phyloP scores from a whole-genome alignment of 169 alveolate species.

The Neospora caninum region DNA sequence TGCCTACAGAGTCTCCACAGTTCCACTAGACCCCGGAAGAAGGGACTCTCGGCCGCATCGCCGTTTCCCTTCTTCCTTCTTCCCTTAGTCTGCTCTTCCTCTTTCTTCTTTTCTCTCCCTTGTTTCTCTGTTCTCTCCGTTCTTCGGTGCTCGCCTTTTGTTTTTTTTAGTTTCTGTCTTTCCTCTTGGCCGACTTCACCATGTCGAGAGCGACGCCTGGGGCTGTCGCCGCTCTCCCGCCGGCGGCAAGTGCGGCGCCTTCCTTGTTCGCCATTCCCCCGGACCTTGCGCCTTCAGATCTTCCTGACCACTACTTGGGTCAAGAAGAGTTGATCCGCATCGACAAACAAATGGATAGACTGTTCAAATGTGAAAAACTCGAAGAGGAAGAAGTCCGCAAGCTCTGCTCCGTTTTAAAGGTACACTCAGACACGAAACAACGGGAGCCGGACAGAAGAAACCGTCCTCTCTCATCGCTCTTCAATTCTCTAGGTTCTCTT shows the following conservation, averaged over 20 bases:
- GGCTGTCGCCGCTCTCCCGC: background rate
- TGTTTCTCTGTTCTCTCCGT: background rate
- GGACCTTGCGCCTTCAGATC: background rate
- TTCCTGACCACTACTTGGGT: background rate
- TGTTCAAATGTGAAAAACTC: background rate
- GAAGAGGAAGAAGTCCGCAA: background rate
- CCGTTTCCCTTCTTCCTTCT: background rate
- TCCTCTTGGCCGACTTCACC: background rate
- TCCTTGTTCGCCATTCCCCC: background rate
- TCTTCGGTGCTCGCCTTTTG: background rate
- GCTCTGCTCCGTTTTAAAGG: background rate
- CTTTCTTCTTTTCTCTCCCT: background rate
- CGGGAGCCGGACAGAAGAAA: background rate
- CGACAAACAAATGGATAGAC: conserved; percentile 2
- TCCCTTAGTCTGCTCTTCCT: background rate
- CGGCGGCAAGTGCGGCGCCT: background rate
- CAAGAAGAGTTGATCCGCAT: background rate
- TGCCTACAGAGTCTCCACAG: too few relatives aligned
- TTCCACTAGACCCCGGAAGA: too few relatives aligned
- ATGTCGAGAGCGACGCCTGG: background rate
- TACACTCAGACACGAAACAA: background rate
- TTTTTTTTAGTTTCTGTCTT: background rate
- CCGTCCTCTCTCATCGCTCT: background rate
- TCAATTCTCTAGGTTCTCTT: too few relatives aligned
- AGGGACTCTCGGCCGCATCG: background rate